Conservation (phyloP, 2,329 filamentous ascomycete species). For the Penicillium sp. region DNA sequence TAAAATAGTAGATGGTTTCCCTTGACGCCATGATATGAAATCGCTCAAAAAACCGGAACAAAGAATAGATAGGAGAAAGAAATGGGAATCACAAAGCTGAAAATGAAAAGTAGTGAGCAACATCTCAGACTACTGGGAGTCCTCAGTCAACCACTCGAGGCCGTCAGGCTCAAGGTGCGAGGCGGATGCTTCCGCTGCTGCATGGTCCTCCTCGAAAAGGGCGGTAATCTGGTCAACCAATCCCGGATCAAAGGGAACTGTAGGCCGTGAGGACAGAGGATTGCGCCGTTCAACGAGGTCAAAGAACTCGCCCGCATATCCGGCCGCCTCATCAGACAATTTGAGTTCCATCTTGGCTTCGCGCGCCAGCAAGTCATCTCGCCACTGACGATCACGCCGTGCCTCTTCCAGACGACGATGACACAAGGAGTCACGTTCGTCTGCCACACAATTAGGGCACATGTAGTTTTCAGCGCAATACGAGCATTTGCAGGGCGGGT, state of each 20-base stretch:
- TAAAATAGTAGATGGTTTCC: slow-evolving; percentile 5
- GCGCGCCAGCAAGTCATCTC: slow-evolving; percentile 40
- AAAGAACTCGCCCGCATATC: slow-evolving; percentile 43
- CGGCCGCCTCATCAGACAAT: slow-evolving; percentile 43
- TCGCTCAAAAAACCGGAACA: slow-evolving; percentile 1
- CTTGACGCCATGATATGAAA: slow-evolving; percentile 9
- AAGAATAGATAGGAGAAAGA: not conserved
- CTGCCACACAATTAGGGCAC: slow-evolving; percentile 44
- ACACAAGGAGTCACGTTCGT: slow-evolving; percentile 40
- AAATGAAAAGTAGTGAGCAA: not conserved
- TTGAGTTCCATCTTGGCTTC: slow-evolving; percentile 41
- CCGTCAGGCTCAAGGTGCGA: slow-evolving; percentile 12
- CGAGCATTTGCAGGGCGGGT: slow-evolving; percentile 45
- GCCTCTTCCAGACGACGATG: slow-evolving; percentile 39
- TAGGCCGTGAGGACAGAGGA: not conserved
- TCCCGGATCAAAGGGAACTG: not conserved
- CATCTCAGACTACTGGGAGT: slow-evolving; percentile 14
- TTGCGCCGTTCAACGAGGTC: slow-evolving; percentile 25
- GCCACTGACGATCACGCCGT: slow-evolving; percentile 40
- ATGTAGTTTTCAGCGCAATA: slow-evolving; percentile 44
- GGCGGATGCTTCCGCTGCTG: slow-evolving; percentile 7
- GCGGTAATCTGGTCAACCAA: slow-evolving; percentile 3
- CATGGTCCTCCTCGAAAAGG: slow-evolving; percentile 4
- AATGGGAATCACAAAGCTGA: not conserved
- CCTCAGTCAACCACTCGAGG: slow-evolving; percentile 11